phyloP scores from a whole-genome alignment of 1,284 basidiomycete species.

The Cutaneotrichosporon sp. region DNA sequence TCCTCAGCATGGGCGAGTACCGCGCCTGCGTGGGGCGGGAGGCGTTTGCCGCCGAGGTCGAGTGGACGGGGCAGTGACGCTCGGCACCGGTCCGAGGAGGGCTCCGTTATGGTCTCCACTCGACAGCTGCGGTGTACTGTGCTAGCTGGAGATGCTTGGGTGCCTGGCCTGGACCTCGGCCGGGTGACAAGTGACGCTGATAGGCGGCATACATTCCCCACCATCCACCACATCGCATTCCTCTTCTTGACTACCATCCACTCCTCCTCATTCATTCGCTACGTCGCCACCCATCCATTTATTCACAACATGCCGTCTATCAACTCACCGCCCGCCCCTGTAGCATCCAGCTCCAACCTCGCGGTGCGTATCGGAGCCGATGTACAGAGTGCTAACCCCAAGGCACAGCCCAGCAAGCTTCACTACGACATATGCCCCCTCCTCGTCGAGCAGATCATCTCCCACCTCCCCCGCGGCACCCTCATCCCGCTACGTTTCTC shows the following conservation, averaged over 20 bases:
- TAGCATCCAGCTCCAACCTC: neutral
- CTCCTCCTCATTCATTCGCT: too few relatives aligned
- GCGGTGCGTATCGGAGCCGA: neutral
- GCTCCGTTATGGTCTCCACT: too few relatives aligned
- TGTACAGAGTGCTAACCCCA: neutral
- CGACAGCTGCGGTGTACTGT: too few relatives aligned
- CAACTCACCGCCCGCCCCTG: neutral
- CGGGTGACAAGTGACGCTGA: too few relatives aligned
- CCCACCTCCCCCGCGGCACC: neutral
- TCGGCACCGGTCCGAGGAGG: too few relatives aligned
- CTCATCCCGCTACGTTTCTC: neutral
- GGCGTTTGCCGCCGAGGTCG: neutral
- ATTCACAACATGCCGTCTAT: neutral
- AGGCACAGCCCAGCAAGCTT: neutral
- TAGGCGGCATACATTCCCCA: too few relatives aligned
- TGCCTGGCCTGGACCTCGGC: too few relatives aligned
- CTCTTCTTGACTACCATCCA: too few relatives aligned
- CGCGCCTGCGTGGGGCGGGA: neutral
- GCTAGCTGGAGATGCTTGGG: too few relatives aligned
- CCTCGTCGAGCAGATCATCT: neutral
- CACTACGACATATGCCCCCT: neutral
- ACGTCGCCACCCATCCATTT: neutral
- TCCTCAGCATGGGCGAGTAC: constrained; percentile 6
- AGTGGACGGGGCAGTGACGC: neutral
- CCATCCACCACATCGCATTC: neutral